Evolutionary conservation across 805 yeast species (phyloP), one percentile per base, ranked within the genome.

Genomic region (Suhomyces sp.): DNA sequence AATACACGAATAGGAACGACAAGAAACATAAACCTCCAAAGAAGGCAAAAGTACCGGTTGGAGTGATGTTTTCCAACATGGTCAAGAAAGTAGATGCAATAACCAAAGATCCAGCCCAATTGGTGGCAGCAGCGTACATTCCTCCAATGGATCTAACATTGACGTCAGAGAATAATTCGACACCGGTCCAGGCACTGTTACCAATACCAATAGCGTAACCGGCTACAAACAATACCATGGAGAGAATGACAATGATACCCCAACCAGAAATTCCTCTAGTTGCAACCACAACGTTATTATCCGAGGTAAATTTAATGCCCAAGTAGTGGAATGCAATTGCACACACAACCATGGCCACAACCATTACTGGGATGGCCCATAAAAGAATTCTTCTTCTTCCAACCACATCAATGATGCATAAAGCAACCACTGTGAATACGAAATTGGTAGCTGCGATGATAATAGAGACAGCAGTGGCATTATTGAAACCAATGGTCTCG

Each of bases 161-260:
- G 17, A 68, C 71, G 71, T 90, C 95, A 22, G 97, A 93, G 67
- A 93, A 88, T 54, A 91, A 68, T 63, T 91, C 98, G 38, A 91
- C 83, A 56, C 93, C 97, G 57, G 91, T 96, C 98, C 98, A 91
- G 38, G 98, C 97, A 36, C 88, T 93, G 60, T 91, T 90, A 65
- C 98, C 98, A 48, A 90, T 86, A 48, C 98, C 98, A 47, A 87
- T 69, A 31, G 97, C 96, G 58, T 90, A 91, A 35, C 83, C 79
- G 3, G 95, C 96, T 29, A 90, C 96, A 55, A 71, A 93, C 25
- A 79, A 58, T 44, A 91, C 87, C 86, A 90, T 88, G 35, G 88
- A 81, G 24, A 88, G 72, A 44, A 93, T 83, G 36, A 91, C 79
- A 11, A 90, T 80, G 43, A 85, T 77, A 14, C 96, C 95, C 96